phyloP scores from a whole-genome alignment of 352 stramenopile genomes.

The Phytopythium ostracodes region DNA sequence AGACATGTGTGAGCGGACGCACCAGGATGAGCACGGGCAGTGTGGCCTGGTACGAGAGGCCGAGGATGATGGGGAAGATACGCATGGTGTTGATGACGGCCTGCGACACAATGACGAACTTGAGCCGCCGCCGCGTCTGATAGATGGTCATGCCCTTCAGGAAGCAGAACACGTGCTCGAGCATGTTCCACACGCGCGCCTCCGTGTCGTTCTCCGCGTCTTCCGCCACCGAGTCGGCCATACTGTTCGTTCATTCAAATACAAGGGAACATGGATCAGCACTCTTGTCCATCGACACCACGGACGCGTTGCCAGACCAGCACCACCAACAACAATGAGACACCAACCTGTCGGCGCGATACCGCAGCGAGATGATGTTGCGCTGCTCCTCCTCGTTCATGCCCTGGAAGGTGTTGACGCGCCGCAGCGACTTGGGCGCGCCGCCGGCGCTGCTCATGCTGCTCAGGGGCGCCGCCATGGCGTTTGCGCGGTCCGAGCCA shows the following conservation, averaged over 20 bases:
- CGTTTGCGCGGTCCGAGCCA: not conserved
- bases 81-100: conserved; percentile 75
- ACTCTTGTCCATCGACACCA: too few species aligned
- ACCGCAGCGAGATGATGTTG: conserved; percentile 86
- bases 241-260: too few species aligned
- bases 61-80: conserved; percentile 85
- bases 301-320: too few species aligned
- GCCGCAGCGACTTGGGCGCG: conserved; percentile 41
- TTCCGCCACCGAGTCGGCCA: conserved; percentile 76
- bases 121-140: conserved; percentile 67
- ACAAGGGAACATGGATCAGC: too few species aligned
- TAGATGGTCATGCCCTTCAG: conserved; percentile 89
- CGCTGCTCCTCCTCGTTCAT: conserved; percentile 72
- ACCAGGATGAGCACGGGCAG: conserved; percentile 80
- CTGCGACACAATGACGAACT: conserved; percentile 88
- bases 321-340: not conserved
- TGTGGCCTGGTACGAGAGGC: conserved; percentile 79
- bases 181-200: conserved; percentile 71
- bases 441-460: conserved; percentile 14
- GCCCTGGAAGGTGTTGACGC: conserved; percentile 69
- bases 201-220: conserved; percentile 55
- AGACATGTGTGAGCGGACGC: conserved; percentile 1
- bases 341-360: conserved; percentile 60
- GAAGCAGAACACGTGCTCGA: conserved; percentile 86
- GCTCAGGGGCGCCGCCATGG: conserved; percentile 8